A percentile compares a stretch with the other conserved stretches of the same genome.
These are phyloP conservation scores for Vigna mungo DNA, from an alignment of 306 rosid genomes.

Conservation along the genomic window DNA sequence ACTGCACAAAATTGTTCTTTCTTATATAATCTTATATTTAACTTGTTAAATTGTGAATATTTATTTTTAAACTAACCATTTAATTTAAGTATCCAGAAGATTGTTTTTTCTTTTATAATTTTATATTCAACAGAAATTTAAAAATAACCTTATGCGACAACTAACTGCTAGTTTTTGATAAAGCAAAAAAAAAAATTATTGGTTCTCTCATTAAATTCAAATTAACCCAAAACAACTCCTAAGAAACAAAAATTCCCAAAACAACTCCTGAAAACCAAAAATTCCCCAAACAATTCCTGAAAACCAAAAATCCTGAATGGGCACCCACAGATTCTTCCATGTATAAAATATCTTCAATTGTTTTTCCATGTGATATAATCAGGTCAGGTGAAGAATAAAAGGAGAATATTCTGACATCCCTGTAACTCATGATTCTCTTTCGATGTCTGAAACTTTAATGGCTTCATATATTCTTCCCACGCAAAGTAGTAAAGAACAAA, in stretches of 20 bases:
- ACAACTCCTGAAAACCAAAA: neutral
- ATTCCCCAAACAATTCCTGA: neutral
- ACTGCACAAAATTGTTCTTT: too few species aligned
- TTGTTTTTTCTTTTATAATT: neutral
- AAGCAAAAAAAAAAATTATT: neutral
- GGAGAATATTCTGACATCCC: neutral
- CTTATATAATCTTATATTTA: neutral
- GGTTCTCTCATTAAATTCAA: neutral
- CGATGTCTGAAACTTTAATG: neutral
- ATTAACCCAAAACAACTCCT: neutral
- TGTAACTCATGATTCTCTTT: neutral
- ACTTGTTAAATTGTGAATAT: too few species aligned
- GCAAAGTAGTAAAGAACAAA: neutral
- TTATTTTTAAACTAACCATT: neutral
- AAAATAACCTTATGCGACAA: neutral
- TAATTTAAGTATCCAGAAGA: neutral
- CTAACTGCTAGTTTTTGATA: neutral
- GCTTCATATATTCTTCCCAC: neutral
- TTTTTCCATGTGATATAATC: neutral
- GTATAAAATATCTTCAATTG: neutral
- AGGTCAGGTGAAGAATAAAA: neutral
- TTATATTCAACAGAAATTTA: neutral
- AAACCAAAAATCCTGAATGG: neutral
- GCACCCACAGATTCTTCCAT: neutral
- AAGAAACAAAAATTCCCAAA: neutral